phyloP scores from a whole-genome alignment of 2,329 filamentous ascomycete genomes.

The Phoma sp. region DNA sequence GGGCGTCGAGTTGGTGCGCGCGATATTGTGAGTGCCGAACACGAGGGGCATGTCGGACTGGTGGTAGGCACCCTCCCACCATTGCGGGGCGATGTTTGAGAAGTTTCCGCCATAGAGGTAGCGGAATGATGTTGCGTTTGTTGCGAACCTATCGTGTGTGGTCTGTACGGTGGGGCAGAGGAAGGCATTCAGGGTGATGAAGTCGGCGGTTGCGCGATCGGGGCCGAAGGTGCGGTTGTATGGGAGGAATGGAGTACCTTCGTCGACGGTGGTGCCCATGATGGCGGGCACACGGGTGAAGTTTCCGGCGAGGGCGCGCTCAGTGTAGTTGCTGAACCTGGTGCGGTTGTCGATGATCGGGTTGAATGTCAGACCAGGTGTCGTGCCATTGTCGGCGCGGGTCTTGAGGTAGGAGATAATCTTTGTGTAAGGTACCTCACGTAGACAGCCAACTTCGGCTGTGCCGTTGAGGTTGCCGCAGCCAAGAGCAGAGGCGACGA shows the following conservation, averaged over 20 bases:
- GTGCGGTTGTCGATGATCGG: slow-evolving; percentile 41
- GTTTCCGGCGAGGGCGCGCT: slow-evolving; percentile 35
- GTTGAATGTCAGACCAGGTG: slow-evolving; percentile 36
- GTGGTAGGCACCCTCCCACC: slow-evolving; percentile 49
- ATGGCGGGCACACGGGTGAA: slow-evolving; percentile 46
- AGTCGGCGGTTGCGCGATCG: slow-evolving; percentile 24
- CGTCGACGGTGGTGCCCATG: slow-evolving; percentile 44
- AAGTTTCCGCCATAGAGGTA: slow-evolving; percentile 50
- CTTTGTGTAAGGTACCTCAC: slow-evolving; percentile 34
- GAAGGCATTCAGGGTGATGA: slow-evolving; percentile 33
- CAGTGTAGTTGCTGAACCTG: slow-evolving; percentile 48
- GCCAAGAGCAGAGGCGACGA: slow-evolving; percentile 47
- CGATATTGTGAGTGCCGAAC: slow-evolving; percentile 46
- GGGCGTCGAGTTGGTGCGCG: slow-evolving; percentile 31
- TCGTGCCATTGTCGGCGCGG: slow-evolving; percentile 34
- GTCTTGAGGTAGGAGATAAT: slow-evolving; percentile 46
- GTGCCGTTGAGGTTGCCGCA: slow-evolving; percentile 34
- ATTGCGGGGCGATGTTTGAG: slow-evolving; percentile 42
- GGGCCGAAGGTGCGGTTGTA: slow-evolving; percentile 44
- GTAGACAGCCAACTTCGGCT: slow-evolving; percentile 49
- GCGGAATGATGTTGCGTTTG: slow-evolving; percentile 43
- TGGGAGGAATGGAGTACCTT: slow-evolving; percentile 44
- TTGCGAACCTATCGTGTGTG: slow-evolving; percentile 32
- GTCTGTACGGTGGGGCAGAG: slow-evolving; percentile 42
- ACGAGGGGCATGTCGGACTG: slow-evolving; percentile 45